Evolutionary conservation across 2,329 filamentous ascomycete genomes (phyloP).

Genomic region (Ampelomyces quisqualis): DNA sequence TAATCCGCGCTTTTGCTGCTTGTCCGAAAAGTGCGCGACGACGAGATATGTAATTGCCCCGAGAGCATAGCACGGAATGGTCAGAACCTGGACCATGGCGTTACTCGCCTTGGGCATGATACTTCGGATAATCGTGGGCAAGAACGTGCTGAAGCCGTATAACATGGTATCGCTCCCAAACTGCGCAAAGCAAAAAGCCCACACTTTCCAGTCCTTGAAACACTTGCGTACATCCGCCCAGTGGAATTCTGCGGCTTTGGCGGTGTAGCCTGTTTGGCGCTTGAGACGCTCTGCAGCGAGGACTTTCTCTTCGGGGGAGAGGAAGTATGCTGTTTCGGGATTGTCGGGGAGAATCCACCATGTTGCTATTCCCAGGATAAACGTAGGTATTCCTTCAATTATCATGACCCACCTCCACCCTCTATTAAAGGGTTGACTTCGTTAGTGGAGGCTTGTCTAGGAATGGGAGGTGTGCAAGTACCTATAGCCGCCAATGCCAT

Average conservation of each 20-base stretch:
- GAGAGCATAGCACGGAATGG: conserved; percentile 74
- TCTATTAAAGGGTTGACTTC: too few species aligned
- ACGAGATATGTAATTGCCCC: conserved; percentile 69
- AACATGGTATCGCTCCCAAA: conserved; percentile 76
- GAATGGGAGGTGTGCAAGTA: too few species aligned
- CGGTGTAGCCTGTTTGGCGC: conserved; percentile 52
- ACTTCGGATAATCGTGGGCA: conserved; percentile 74
- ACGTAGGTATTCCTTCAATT: conserved; percentile 31
- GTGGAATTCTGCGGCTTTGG: conserved; percentile 56
- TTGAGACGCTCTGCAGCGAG: conserved; percentile 56
- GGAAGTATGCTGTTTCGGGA: conserved; percentile 64
- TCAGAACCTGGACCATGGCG: conserved; percentile 71
- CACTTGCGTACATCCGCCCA: conserved; percentile 66
- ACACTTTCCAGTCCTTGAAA: conserved; percentile 74
- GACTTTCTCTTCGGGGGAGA: conserved; percentile 60
- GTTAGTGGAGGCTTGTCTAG: too few species aligned
- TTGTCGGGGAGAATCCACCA: conserved; percentile 65
- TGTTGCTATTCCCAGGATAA: conserved; percentile 34
- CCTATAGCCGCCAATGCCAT: conserved; percentile 61
- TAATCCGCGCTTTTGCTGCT: conserved; percentile 63
- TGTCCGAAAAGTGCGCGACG: conserved; percentile 67
- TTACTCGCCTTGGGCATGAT: conserved; percentile 63
- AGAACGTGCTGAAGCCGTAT: conserved; percentile 75
- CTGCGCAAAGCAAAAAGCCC: conserved; percentile 66
- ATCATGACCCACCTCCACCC: conserved; percentile 38